Conservation (phyloP, 2,329 filamentous ascomycete species). For the Leptographium radiaticola region DNA sequence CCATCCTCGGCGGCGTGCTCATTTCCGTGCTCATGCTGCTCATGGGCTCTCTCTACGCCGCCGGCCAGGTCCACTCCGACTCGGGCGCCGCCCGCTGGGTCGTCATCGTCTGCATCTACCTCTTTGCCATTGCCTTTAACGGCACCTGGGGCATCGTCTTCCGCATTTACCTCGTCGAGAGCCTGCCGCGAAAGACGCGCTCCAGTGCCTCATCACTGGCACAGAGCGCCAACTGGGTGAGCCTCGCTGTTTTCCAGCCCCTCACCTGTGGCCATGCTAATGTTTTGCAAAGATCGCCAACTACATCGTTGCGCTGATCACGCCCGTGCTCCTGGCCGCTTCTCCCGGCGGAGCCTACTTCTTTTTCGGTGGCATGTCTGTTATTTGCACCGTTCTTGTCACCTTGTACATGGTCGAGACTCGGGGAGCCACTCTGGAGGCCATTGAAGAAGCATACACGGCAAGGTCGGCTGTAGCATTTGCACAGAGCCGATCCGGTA, state of each 20-base stretch:
- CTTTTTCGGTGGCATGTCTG: slow-evolving; percentile 27
- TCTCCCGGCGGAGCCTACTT: slow-evolving; percentile 30
- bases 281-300: slow-evolving; percentile 23
- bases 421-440: slow-evolving; percentile 25
- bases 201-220: slow-evolving; percentile 41
- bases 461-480: background rate
- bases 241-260: slow-evolving; percentile 1
- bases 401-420: slow-evolving; percentile 30
- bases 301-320: slow-evolving; percentile 31
- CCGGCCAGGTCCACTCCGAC: slow-evolving; percentile 22
- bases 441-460: slow-evolving; percentile 18
- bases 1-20: slow-evolving; percentile 36
- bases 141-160: slow-evolving; percentile 39
- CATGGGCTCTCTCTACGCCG: slow-evolving; percentile 38
- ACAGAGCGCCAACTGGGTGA: slow-evolving; percentile 38
- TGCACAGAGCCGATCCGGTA: background rate
- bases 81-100: slow-evolving; percentile 31
- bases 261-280: background rate
- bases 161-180: slow-evolving; percentile 41
- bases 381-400: slow-evolving; percentile 23
- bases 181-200: slow-evolving; percentile 39
- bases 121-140: slow-evolving; percentile 32
- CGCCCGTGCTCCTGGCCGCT: slow-evolving; percentile 25
- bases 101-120: slow-evolving; percentile 35
- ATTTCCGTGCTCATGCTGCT: slow-evolving; percentile 38